These are phyloP conservation scores for Balansia obtecta DNA, from an alignment of 2,329 filamentous ascomycete genomes.

Conservation along the genomic window DNA sequence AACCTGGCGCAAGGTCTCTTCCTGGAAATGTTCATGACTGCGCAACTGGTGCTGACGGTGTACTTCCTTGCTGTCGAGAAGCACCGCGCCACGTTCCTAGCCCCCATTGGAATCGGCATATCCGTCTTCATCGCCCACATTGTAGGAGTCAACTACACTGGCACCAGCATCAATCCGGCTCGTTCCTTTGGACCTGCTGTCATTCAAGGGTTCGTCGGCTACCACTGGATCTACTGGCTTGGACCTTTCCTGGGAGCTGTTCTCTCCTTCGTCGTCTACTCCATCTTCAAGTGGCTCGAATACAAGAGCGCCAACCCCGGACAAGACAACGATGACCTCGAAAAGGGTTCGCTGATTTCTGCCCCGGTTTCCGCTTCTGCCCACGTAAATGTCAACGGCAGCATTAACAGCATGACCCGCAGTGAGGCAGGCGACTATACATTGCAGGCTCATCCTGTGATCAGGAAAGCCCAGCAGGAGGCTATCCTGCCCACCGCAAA, in stretches of 20 bases:
- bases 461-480: background rate
- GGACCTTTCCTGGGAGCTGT: constrained; percentile 37
- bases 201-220: constrained; percentile 27
- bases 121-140: constrained; percentile 51
- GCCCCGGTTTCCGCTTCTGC: background rate
- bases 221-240: constrained; percentile 44
- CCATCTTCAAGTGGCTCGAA: constrained; percentile 36
- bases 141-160: constrained; percentile 32
- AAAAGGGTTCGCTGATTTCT: constrained; percentile 6
- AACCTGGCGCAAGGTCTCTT: constrained; percentile 47
- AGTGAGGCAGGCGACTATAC: background rate
- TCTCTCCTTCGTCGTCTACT: constrained; percentile 37
- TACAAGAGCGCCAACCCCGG: constrained; percentile 38
- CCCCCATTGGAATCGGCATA: constrained; percentile 60
- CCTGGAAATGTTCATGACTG: constrained; percentile 54
- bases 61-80: constrained; percentile 63
- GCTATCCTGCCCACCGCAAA: background rate
- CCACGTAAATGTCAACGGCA: background rate
- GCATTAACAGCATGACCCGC: background rate
- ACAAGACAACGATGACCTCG: constrained; percentile 29
- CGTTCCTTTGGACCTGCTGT: constrained; percentile 37
- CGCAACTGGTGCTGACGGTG: constrained; percentile 50
- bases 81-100: constrained; percentile 58
- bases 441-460: background rate
- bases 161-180: constrained; percentile 37